Conservation (phyloP, 192 early-diverging fungal genomes). For the Fimicolochytrium jonesii region DNA sequence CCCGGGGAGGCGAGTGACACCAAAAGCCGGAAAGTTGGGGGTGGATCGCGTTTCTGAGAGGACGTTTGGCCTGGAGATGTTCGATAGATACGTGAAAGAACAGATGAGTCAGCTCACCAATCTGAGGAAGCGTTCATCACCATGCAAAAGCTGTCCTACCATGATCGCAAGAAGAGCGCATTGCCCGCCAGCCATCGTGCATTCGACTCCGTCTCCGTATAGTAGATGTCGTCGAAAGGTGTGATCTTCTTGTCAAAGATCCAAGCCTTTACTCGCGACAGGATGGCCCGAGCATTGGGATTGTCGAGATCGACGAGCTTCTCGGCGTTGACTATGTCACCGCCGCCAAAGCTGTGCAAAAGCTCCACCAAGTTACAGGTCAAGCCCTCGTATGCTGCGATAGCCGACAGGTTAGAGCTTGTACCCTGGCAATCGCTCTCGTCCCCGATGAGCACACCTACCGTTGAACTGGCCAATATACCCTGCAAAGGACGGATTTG, state of each 20-base stretch:
- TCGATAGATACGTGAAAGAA: no score
- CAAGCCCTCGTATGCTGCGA: conserved; percentile 28
- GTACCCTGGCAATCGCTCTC: no score
- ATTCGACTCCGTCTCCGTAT: neutral
- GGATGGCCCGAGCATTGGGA: neutral
- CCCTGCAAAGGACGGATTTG: conserved; percentile 14
- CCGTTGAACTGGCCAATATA: conserved; percentile 22
- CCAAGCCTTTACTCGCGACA: neutral
- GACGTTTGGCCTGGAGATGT: no score
- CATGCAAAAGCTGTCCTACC: neutral
- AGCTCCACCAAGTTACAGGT: conserved; percentile 30
- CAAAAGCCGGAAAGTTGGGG: no score
- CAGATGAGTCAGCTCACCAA: no score
- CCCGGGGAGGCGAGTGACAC: no score
- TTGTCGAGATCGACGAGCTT: no score
- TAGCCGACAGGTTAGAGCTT: no score
- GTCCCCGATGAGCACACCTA: no score
- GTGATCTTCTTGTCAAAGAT: neutral
- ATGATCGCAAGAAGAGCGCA: conserved; percentile 19
- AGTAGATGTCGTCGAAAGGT: neutral
- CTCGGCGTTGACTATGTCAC: conserved; percentile 9
- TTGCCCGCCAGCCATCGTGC: neutral
- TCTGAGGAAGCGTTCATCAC: neutral
- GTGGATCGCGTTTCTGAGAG: no score
- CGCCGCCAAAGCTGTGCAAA: conserved; percentile 7